phyloP scores from a whole-genome alignment of 305 asterid genomes.

The Striga hermonthica region DNA sequence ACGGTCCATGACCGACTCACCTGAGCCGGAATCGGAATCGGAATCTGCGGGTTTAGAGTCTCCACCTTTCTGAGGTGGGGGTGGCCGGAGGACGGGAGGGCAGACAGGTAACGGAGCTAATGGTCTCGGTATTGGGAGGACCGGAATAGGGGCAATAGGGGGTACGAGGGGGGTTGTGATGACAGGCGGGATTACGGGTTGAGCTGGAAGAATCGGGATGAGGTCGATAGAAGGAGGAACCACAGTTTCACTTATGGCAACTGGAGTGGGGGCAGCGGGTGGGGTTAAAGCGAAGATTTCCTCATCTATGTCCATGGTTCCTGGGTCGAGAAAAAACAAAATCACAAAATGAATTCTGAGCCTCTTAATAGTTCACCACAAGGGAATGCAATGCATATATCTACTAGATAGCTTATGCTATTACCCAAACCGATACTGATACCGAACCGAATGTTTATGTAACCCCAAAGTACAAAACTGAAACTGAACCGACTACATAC shows the following conservation, averaged over 20 bases:
- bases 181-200: slow-evolving; percentile 35
- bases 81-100: slow-evolving; percentile 50
- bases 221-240: slow-evolving; percentile 48
- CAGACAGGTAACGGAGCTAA: slow-evolving; percentile 66
- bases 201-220: slow-evolving; percentile 32
- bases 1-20: slow-evolving; percentile 38
- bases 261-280: slow-evolving; percentile 39
- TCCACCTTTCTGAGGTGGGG: slow-evolving; percentile 46
- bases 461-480: too few relatives aligned
- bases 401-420: too few relatives aligned
- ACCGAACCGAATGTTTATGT: too few relatives aligned
- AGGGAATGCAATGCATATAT: too few relatives aligned
- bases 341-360: too few relatives aligned
- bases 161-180: slow-evolving; percentile 40
- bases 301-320: slow-evolving; percentile 58
- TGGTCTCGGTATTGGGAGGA: slow-evolving; percentile 49
- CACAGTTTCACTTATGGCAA: slow-evolving; percentile 38
- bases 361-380: too few relatives aligned
- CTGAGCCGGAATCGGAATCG: slow-evolving; percentile 63
- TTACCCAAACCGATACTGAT: too few relatives aligned
- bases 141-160: slow-evolving; percentile 54
- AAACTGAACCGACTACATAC: too few relatives aligned
- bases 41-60: slow-evolving; percentile 31
- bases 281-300: slow-evolving; percentile 40
- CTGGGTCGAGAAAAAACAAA: background rate